Evolutionary conservation across 75 land plant species (phyloP).

Genomic region (Cryptomeria japonica): DNA sequence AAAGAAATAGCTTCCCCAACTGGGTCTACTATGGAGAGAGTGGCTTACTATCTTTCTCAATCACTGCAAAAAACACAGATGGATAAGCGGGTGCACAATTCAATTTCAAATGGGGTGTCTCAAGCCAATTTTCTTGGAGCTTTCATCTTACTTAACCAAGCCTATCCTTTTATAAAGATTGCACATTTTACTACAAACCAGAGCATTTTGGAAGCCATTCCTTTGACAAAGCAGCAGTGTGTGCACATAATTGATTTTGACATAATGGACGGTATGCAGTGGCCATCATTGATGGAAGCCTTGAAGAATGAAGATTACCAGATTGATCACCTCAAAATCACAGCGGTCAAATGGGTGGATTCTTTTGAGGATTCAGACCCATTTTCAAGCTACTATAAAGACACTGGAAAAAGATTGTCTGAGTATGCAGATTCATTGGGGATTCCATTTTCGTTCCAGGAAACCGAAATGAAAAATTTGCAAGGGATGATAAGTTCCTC

Average conservation of each 20-base stretch:
- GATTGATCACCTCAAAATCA: no score
- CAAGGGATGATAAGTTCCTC: constrained; percentile 15
- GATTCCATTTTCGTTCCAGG: constrained; percentile 54
- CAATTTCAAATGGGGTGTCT: not conserved
- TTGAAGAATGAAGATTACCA: no score
- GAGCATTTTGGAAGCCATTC: constrained; percentile 54
- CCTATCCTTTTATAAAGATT: constrained; percentile 47
- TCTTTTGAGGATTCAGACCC: constrained; percentile 13
- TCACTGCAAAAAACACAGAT: not conserved
- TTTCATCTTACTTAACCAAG: not conserved
- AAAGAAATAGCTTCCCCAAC: not conserved
- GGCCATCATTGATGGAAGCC: constrained; percentile 12
- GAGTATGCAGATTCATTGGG: constrained; percentile 14
- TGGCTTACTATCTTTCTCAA: not conserved
- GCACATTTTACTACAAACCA: constrained; percentile 72
- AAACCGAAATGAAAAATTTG: constrained; percentile 38
- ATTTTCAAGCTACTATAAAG: constrained; percentile 20
- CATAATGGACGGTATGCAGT: constrained; percentile 62
- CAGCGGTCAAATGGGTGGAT: no score
- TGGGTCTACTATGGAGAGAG: not conserved
- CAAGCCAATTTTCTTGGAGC: not conserved
- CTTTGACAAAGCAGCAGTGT: constrained; percentile 9
- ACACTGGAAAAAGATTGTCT: constrained; percentile 46
- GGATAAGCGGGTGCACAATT: not conserved
- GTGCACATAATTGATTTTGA: constrained; percentile 71